Evolutionary conservation across 2,329 filamentous ascomycete species (phyloP).

Genomic region (Monosporascus sp.): DNA sequence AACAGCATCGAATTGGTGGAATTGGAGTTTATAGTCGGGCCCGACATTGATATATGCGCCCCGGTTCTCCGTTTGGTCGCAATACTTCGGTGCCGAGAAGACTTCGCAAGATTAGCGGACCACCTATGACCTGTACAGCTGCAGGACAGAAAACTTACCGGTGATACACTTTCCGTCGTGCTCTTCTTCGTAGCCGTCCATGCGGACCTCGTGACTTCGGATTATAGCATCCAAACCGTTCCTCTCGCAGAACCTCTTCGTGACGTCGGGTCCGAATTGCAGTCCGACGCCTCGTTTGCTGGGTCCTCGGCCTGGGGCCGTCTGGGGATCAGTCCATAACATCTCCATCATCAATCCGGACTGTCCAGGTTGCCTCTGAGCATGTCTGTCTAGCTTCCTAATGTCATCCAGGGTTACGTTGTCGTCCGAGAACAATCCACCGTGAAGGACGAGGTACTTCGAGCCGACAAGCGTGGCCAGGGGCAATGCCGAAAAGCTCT

Average conservation of each 20-base stretch:
- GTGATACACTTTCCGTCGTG: constrained; percentile 95
- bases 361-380: constrained; percentile 88
- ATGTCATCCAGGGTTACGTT: constrained; percentile 90
- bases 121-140: constrained; percentile 1
- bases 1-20: constrained; percentile 91
- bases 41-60: constrained; percentile 98
- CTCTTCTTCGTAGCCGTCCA: constrained; percentile 99
- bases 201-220: constrained; percentile 93
- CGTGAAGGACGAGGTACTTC: constrained; percentile 89
- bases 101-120: constrained; percentile 44
- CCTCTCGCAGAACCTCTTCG: constrained; percentile 92
- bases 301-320: constrained; percentile 76
- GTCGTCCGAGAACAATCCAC: constrained; percentile 93
- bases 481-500: constrained; percentile 92
- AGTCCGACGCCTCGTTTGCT: constrained; percentile 96
- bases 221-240: constrained; percentile 95
- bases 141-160: constrained; percentile 42
- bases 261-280: constrained; percentile 95
- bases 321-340: constrained; percentile 97
- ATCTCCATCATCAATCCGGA: constrained; percentile 99
- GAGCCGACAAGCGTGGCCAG: constrained; percentile 86
- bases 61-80: constrained; percentile 96
- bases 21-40: constrained; percentile 84
- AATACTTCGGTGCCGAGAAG: constrained; percentile 96
- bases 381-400: constrained; percentile 83